Evolutionary conservation across 805 yeast genomes (phyloP).

Genomic region (Priceomyces medius): DNA sequence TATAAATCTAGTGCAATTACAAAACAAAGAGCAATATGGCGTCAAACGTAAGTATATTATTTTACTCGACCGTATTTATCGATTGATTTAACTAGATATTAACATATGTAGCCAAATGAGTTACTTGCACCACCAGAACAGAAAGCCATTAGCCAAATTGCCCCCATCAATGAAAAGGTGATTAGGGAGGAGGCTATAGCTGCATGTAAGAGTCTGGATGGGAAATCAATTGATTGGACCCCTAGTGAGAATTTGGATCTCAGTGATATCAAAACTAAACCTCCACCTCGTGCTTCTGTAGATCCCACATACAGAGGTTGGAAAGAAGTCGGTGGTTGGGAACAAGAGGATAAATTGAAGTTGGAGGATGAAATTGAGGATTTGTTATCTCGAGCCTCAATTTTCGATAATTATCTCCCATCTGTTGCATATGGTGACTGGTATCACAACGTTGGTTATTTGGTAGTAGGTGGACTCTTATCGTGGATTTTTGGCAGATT

Average conservation of each 20-base stretch:
- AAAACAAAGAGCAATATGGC: neutral
- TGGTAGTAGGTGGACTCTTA: conserved; percentile 63
- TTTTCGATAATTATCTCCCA: conserved; percentile 74
- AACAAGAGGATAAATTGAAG: conserved; percentile 60
- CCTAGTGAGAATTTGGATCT: conserved; percentile 42
- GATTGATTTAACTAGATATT: conserved; percentile 9
- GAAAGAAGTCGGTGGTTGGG: conserved; percentile 92
- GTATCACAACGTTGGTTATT: conserved; percentile 84
- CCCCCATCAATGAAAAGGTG: conserved; percentile 9
- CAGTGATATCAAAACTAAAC: conserved; percentile 30
- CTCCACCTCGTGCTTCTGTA: conserved; percentile 50
- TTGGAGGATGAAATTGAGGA: conserved; percentile 73
- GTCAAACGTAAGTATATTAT: conserved; percentile 2
- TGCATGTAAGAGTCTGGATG: conserved; percentile 4
- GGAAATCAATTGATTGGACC: conserved; percentile 17
- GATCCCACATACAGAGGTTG: conserved; percentile 82
- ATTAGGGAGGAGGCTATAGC: conserved; percentile 9
- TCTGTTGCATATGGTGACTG: conserved; percentile 86
- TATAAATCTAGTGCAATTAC: conserved; percentile 2
- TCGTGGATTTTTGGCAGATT: conserved; percentile 82
- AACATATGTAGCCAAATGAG: conserved; percentile 30
- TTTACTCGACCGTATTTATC: neutral
- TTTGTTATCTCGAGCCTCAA: conserved; percentile 64
- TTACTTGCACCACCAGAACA: conserved; percentile 35
- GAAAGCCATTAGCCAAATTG: conserved; percentile 16